Base-by-base conservation (phyloP, 805 yeast species). In the Saccharomycopsis olivae region DNA sequence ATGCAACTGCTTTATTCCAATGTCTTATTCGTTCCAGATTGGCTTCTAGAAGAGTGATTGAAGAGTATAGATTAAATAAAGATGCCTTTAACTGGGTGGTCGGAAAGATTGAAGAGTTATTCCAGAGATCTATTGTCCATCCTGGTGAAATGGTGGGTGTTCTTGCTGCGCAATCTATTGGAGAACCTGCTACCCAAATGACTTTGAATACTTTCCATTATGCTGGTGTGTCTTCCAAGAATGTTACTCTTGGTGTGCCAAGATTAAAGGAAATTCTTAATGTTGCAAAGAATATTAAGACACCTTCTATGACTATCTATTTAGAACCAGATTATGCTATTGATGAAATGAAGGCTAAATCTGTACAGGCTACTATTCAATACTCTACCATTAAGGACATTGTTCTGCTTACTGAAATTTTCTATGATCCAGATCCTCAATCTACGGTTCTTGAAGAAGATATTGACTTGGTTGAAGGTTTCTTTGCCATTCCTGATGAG, bases 101-200 rank as follows among this genome's bases (percentile, higher is more conserved):
- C 46, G 96, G 96, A 57, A 95, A 89, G 57, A 74, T 92, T 49
- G 96, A 88, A 57, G 75, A 92, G 24, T 96, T 88, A 60, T 92
- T 89, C 66, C 86, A 86, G 50, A 83, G 80, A 60, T 77, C 96
- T 6, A 68, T 84, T 58, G 96, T 87, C 33, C 89, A 88, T 48
- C 95, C 97, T 3, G 96, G 96, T 70, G 96, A 88, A 59, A 88
- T 88, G 96, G 96, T 88, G 43, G 96, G 96, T 68, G 94, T 88
- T 38, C 73, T 88, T 55, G 96, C 96, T 39, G 96, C 96, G 2
- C 96, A 88, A 66, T 86, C 95, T 28, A 88, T 88, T 64, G 96
- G 96, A 68, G 96, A 88, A 59, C 96, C 96, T 38, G 96, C 96
- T 30, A 88, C 96, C 24, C 96, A 88, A 62, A 88, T 88, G 96